Conservation (phyloP, 179 eudicot species). For the Pouteria campechiana region DNA sequence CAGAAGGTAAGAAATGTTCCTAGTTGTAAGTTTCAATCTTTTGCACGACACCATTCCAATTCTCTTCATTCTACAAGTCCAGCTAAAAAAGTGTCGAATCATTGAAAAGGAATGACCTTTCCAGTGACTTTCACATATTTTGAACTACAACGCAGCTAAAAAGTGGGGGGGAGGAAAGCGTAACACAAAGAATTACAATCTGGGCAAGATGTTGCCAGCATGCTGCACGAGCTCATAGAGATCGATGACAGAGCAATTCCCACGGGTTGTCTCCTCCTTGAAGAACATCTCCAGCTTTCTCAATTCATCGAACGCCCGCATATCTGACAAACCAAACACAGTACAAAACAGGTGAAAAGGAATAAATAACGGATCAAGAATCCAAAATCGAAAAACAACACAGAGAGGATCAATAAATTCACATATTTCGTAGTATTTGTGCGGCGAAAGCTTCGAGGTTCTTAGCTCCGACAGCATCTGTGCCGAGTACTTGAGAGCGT, state of each 20-base stretch:
- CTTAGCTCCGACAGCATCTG: constrained; percentile 96
- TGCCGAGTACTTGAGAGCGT: constrained; percentile 88
- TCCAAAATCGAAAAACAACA: neutral
- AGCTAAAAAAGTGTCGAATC: no score
- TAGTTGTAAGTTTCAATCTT: no score
- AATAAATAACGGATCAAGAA: neutral
- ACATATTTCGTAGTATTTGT: constrained; percentile 94
- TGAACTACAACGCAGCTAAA: no score
- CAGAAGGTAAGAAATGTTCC: no score
- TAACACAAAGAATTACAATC: constrained; percentile 39
- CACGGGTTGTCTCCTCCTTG: constrained; percentile 62
- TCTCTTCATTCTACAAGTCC: no score
- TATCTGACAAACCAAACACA: constrained; percentile 35
- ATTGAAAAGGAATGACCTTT: no score
- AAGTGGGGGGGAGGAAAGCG: neutral
- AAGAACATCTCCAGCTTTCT: constrained; percentile 84
- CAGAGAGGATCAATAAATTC: constrained; percentile 10
- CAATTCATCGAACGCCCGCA: constrained; percentile 99
- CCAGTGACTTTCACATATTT: no score
- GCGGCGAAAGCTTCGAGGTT: constrained; percentile 84
- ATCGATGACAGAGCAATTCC: constrained; percentile 78
- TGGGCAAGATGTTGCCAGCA: constrained; percentile 93
- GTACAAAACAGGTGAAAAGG: neutral
- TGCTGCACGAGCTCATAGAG: constrained; percentile 96
- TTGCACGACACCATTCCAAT: no score